These are phyloP conservation scores for Mucor saturninus DNA, from an alignment of 371 early-diverging fungal species.

Conservation along the genomic window DNA sequence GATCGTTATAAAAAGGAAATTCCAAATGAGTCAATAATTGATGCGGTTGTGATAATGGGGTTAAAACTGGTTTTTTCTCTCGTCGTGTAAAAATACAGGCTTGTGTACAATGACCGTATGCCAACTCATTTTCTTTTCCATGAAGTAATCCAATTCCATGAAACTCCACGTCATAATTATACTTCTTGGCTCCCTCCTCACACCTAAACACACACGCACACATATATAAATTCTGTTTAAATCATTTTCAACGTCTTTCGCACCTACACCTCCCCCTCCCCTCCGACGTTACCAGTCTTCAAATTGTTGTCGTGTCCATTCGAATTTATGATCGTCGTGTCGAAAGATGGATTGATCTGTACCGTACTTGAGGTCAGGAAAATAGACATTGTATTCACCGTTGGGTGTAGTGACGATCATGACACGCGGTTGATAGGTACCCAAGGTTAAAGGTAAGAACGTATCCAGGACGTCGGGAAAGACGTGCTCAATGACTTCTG, in stretches of 20 bases:
- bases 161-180: conserved; percentile 68
- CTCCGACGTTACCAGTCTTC: conserved; percentile 63
- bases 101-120: conserved; percentile 80
- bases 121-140: conserved; percentile 33
- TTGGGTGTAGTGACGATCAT: conserved; percentile 83
- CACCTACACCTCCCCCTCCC: background rate
- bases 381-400: conserved; percentile 88
- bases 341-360: conserved; percentile 68
- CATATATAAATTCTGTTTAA: background rate
- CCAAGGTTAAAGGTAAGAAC: conserved; percentile 68
- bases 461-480: conserved; percentile 54
- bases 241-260: background rate
- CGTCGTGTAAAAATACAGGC: conserved; percentile 66
- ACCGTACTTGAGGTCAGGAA: conserved; percentile 78
- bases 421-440: conserved; percentile 66
- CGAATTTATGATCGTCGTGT: conserved; percentile 90
- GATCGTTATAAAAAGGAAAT: conserved; percentile 43
- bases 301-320: conserved; percentile 90
- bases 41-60: conserved; percentile 19
- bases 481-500: conserved; percentile 85
- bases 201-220: conserved; percentile 38
- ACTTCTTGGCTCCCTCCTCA: conserved; percentile 53
- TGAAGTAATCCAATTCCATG: conserved; percentile 73
- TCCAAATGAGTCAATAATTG: conserved; percentile 34
- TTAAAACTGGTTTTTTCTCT: too few species aligned